Evolutionary conservation across 345 rosid genomes (phyloP).

Genomic region (Raphanus sativus): DNA sequence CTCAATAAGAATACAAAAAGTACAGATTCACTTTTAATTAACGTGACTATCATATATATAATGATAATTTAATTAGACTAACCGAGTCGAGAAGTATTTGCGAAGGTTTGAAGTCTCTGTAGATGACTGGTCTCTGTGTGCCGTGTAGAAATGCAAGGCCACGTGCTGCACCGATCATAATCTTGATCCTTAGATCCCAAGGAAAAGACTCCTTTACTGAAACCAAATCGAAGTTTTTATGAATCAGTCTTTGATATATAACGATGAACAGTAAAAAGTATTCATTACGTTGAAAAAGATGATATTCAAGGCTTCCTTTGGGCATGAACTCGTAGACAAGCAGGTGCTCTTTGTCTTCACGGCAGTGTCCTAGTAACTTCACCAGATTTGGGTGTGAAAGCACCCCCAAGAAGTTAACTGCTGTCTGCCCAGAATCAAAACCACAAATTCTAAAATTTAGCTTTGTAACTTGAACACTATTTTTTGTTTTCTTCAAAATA

Average conservation of each 20-base stretch:
- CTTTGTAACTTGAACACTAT: neutral
- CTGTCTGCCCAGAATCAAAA: constrained; percentile 51
- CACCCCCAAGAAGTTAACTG: constrained; percentile 73
- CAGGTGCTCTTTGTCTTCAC: constrained; percentile 68
- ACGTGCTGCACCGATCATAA: constrained; percentile 75
- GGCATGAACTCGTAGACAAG: constrained; percentile 84
- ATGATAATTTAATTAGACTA: constrained; percentile 25
- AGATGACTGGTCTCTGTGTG: constrained; percentile 67
- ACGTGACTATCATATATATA: neutral
- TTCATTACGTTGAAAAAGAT: constrained; percentile 71
- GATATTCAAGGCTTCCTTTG: constrained; percentile 76
- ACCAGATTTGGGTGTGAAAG: constrained; percentile 81
- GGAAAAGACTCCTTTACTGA: constrained; percentile 59
- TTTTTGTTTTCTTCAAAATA: neutral
- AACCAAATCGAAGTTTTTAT: neutral
- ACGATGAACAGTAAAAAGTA: constrained; percentile 14
- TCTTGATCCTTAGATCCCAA: constrained; percentile 79
- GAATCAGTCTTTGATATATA: neutral
- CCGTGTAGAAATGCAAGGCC: constrained; percentile 76
- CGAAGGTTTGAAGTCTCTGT: constrained; percentile 81
- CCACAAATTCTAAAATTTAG: constrained; percentile 7
- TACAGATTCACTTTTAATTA: neutral
- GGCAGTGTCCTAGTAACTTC: constrained; percentile 70
- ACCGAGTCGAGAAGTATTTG: constrained; percentile 79
- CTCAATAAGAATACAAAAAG: neutral